These are phyloP conservation scores for Sparassis latifolia DNA, from an alignment of 1,284 basidiomycete species.

Conservation along the genomic window DNA sequence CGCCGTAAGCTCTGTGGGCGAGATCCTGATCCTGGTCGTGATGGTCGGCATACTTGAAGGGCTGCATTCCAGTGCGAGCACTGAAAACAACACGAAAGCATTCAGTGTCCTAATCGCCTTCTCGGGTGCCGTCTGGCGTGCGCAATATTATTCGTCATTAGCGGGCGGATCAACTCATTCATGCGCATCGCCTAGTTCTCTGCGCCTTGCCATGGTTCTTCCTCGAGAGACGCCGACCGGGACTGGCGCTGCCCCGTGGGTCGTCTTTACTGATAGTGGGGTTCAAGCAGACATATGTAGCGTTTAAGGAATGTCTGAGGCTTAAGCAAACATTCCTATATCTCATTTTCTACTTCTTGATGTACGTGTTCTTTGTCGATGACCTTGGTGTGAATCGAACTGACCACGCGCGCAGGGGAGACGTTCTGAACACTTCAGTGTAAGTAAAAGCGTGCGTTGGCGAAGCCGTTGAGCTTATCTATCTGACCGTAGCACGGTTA, in stretches of 20 bases:
- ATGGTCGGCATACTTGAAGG: slow-evolving; percentile 77
- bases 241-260: slow-evolving; percentile 56
- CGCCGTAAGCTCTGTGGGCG: slow-evolving; percentile 64
- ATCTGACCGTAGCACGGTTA: slow-evolving; percentile 50
- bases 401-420: slow-evolving; percentile 23
- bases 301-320: slow-evolving; percentile 57
- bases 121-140: slow-evolving; percentile 70
- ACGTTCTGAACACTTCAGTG: slow-evolving; percentile 74
- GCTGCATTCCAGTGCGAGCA: slow-evolving; percentile 53
- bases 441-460: slow-evolving; percentile 27
- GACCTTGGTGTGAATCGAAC: slow-evolving; percentile 51
- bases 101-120: slow-evolving; percentile 75
- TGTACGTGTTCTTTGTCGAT: slow-evolving; percentile 34
- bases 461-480: background rate
- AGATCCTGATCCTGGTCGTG: slow-evolving; percentile 65
- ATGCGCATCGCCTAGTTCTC: slow-evolving; percentile 37
- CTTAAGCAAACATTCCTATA: slow-evolving; percentile 76
- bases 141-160: slow-evolving; percentile 22
- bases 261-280: slow-evolving; percentile 65
- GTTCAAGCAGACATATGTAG: slow-evolving; percentile 62
- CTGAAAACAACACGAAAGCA: slow-evolving; percentile 72
- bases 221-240: slow-evolving; percentile 62
- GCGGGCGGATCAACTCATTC: slow-evolving; percentile 2
- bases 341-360: slow-evolving; percentile 71
- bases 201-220: slow-evolving; percentile 78